Evolutionary conservation across 2,329 filamentous ascomycete species (phyloP).

Genomic region (Paraconiothyrium brasiliense): DNA sequence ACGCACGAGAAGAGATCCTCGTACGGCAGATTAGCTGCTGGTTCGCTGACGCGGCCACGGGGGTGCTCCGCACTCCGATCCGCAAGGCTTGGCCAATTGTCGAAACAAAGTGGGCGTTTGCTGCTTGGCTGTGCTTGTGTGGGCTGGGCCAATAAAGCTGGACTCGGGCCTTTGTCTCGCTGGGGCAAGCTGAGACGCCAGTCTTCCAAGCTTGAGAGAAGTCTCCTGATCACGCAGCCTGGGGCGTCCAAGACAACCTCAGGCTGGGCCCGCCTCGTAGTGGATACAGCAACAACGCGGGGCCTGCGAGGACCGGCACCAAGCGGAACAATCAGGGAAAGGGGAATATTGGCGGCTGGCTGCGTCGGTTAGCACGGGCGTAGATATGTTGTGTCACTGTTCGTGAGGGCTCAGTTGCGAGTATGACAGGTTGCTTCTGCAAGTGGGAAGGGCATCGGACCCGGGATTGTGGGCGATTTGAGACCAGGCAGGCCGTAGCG

Average conservation of each 20-base stretch:
- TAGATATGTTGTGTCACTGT: constrained; percentile 4
- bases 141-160: constrained; percentile 40
- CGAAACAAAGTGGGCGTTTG: constrained; percentile 43
- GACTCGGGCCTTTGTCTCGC: constrained; percentile 44
- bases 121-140: constrained; percentile 45
- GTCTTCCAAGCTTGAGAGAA: background rate
- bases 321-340: background rate
- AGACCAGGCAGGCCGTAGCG: constrained; percentile 34
- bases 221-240: constrained; percentile 21
- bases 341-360: constrained; percentile 9
- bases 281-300: constrained; percentile 15
- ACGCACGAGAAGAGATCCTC: background rate
- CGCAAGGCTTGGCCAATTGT: constrained; percentile 37
- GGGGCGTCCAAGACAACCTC: constrained; percentile 28
- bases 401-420: background rate
- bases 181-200: constrained; percentile 43
- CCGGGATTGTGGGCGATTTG: constrained; percentile 38
- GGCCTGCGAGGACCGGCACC: constrained; percentile 6
- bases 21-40: constrained; percentile 12
- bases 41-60: constrained; percentile 48
- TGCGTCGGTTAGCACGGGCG: background rate
- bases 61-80: constrained; percentile 32
- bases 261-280: constrained; percentile 17
- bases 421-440: constrained; percentile 5
- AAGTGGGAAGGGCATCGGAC: constrained; percentile 17